Conservation (phyloP, 257 asterid genomes). For the Anisodus acutangulus region DNA sequence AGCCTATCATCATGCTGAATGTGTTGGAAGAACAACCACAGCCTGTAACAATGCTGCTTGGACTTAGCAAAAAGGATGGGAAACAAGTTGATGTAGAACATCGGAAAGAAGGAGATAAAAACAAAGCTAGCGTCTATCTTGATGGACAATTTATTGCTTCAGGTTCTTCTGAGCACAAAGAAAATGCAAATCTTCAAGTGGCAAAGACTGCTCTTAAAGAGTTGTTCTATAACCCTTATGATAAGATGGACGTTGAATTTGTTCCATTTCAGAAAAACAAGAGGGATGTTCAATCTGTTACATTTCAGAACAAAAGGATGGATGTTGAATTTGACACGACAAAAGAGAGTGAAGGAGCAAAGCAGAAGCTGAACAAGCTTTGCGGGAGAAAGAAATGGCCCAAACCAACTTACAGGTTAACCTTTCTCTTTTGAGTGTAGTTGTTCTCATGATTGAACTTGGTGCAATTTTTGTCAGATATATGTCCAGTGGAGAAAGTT, state of each 20-base stretch:
- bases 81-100: slow-evolving; percentile 56
- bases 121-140: slow-evolving; percentile 57
- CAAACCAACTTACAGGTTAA: slow-evolving; percentile 72
- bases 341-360: slow-evolving; percentile 59
- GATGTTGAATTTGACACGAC: slow-evolving; percentile 43
- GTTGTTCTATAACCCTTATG: slow-evolving; percentile 36
- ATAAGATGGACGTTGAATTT: background rate
- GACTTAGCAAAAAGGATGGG: slow-evolving; percentile 69
- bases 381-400: slow-evolving; percentile 80
- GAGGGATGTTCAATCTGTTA: background rate
- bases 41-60: slow-evolving; percentile 73
- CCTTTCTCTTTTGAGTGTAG: slow-evolving; percentile 15
- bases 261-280: background rate
- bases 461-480: slow-evolving; percentile 7
- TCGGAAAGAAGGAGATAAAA: slow-evolving; percentile 49
- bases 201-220: slow-evolving; percentile 68
- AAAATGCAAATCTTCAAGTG: slow-evolving; percentile 76
- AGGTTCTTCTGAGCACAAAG: slow-evolving; percentile 67
- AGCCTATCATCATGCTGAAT: slow-evolving; percentile 68
- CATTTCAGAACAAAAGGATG: slow-evolving; percentile 20
- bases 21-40: slow-evolving; percentile 68
- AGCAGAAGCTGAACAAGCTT: slow-evolving; percentile 64
- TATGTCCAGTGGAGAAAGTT: background rate
- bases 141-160: slow-evolving; percentile 66
- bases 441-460: background rate